Conservation (phyloP, 192 early-diverging fungal species). For the Podila verticillata region DNA sequence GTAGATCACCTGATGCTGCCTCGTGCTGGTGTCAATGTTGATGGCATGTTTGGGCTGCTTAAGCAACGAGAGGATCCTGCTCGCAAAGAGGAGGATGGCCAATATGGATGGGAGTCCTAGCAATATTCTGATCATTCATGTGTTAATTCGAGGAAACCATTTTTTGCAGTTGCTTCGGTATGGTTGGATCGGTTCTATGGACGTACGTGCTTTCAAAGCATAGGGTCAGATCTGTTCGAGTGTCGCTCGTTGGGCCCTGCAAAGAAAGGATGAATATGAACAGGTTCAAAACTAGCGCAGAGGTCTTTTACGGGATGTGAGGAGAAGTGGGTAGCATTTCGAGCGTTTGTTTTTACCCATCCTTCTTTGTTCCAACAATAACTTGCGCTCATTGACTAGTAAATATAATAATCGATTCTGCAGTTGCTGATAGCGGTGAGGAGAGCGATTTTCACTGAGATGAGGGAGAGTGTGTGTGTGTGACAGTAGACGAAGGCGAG, state of each 20-base stretch:
- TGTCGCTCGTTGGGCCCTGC: constrained; percentile 6
- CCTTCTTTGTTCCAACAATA: background rate
- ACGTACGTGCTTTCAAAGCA: constrained; percentile 7
- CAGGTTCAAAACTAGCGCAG: background rate
- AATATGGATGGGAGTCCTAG: background rate
- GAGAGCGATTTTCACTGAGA: background rate
- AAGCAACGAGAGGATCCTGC: background rate
- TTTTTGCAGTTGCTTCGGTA: too few relatives aligned
- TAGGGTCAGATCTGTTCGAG: background rate
- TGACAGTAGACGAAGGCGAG: too few relatives aligned
- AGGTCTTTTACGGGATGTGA: background rate
- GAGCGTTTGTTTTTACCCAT: background rate
- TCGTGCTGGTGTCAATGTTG: background rate
- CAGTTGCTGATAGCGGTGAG: background rate
- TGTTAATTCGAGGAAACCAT: too few relatives aligned
- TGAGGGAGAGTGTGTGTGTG: background rate
- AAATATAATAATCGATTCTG: background rate
- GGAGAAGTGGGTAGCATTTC: background rate
- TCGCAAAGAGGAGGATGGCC: background rate
- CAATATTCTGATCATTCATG: background rate
- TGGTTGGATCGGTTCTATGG: too few relatives aligned
- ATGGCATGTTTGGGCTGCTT: background rate
- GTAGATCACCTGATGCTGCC: background rate
- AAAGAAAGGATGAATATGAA: background rate
- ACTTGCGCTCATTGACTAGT: background rate